Base-by-base conservation (phyloP, 495 filamentous ascomycete species). In the Hypoxylon perforatum region DNA sequence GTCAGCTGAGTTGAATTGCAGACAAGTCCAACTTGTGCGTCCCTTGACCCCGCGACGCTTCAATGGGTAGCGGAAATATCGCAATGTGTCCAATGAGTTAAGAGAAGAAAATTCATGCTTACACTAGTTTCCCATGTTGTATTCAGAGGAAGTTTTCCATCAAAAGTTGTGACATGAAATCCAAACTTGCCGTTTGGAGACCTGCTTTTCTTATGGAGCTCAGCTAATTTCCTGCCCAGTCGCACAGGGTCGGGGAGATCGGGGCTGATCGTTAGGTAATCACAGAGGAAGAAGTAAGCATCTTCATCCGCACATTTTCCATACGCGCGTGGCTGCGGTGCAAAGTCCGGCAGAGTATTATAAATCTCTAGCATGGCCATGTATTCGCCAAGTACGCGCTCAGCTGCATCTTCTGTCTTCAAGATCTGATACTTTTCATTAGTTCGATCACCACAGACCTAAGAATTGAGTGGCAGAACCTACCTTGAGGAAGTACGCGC, bases 131-230 rank as follows among this genome's bases (percentile, higher is more conserved):
- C 51, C 51, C 45, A 57, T n/a, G 51, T 39, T 41, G 76, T 75
- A 77, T 76, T 84, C 42, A 74, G 75, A 18, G 73, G 71, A 23
- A 78, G 69, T 73, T 79, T 80, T 1, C 81, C 81, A 45, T 76
- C 73, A 57, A 71, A 83, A 0, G 82, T 87, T 0, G 74, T 65
- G 2, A 77, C 55, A 46, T 80, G 76, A 57, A 85, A 85, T 0
- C 82, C 82, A 59, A 82, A 86, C 60, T 79, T 78, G 1, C 78
- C 80, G 23, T 63, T 79, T 7, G 82, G 82, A 10, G 82, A 83
- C 12, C 39, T 58, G 33, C 70, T 71, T 1, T 75, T 76, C 19
- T 56, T 57, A 48, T 84, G 82, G 5, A 84, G 63, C 14, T 64
- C 54, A 19, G 81, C 61, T 11, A 64, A 28, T 18, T 30, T 57